These are phyloP conservation scores for Hirschfeldia incana DNA, from an alignment of 345 rosid species.

Conservation along the genomic window DNA sequence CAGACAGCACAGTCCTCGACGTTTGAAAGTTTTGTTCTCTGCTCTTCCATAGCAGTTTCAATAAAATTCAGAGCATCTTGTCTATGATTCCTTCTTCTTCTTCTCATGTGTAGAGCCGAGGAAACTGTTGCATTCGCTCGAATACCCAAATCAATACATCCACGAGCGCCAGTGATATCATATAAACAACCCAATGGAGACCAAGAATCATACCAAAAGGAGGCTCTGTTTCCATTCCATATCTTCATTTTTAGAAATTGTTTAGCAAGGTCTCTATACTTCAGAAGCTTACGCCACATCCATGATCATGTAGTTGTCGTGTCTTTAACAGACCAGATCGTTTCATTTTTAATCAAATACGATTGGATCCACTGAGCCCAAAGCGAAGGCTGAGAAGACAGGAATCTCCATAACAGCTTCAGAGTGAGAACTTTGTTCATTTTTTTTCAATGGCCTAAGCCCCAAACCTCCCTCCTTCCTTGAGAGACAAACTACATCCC, in stretches of 20 bases:
- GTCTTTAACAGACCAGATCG: not conserved
- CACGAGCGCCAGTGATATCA: too few species aligned
- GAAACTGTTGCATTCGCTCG: too few species aligned
- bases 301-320: not conserved
- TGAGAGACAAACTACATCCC: not conserved
- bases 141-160: too few species aligned
- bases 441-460: not conserved
- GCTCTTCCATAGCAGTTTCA: too few species aligned
- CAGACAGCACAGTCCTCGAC: too few species aligned
- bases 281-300: not conserved
- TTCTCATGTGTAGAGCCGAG: too few species aligned
- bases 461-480: not conserved
- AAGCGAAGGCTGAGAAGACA: not conserved
- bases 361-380: not conserved
- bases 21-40: too few species aligned
- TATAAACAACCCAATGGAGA: too few species aligned
- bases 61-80: too few species aligned
- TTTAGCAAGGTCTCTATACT: not conserved
- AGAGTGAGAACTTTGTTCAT: not conserved
- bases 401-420: not conserved
- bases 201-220: too few species aligned
- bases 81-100: too few species aligned
- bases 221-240: not conserved
- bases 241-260: not conserved
- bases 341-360: not conserved